A percentile compares a stretch with the other conserved stretches of the same genome.
phyloP scores from a whole-genome alignment of 2,329 filamentous ascomycete genomes.

The Dothideomycetes sp. region DNA sequence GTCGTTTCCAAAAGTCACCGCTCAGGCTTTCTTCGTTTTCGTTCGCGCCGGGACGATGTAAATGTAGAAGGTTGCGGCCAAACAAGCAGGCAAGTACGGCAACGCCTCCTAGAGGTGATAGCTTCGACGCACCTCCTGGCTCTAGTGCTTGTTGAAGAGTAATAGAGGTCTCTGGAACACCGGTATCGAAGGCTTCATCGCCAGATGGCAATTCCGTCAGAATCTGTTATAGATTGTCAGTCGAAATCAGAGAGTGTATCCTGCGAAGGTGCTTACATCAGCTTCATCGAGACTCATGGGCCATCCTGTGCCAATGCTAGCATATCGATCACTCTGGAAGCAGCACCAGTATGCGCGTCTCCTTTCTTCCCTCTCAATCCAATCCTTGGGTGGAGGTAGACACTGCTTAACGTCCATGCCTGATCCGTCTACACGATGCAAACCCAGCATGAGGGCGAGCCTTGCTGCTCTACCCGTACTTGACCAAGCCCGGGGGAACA shows the following conservation, averaged over 20 bases:
- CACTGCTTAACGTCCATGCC: constrained; percentile 90
- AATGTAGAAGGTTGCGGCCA: constrained; percentile 79
- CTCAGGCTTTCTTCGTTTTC: constrained; percentile 81
- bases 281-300: constrained; percentile 87
- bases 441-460: constrained; percentile 80
- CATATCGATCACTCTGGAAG: constrained; percentile 83
- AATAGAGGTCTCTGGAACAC: constrained; percentile 60
- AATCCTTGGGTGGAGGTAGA: constrained; percentile 74
- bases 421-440: constrained; percentile 73
- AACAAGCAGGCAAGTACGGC: constrained; percentile 82
- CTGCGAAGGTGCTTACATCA: no score
- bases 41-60: constrained; percentile 74
- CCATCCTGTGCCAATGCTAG: constrained; percentile 94
- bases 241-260: no score
- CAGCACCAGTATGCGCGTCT: constrained; percentile 91
- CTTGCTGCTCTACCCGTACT: constrained; percentile 75
- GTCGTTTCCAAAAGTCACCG: constrained; percentile 90
- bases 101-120: constrained; percentile 71
- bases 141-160: constrained; percentile 60
- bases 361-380: constrained; percentile 87
- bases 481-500: constrained; percentile 91
- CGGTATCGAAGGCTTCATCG: constrained; percentile 76
- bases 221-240: no score
- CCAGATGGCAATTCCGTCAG: constrained; percentile 72
- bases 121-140: constrained; percentile 57